Percentiles rank a stretch among this genome's conserved stretches.
Evolutionary conservation across 352 stramenopile species (phyloP).

Genomic region (Phytophthora cryptogea): DNA sequence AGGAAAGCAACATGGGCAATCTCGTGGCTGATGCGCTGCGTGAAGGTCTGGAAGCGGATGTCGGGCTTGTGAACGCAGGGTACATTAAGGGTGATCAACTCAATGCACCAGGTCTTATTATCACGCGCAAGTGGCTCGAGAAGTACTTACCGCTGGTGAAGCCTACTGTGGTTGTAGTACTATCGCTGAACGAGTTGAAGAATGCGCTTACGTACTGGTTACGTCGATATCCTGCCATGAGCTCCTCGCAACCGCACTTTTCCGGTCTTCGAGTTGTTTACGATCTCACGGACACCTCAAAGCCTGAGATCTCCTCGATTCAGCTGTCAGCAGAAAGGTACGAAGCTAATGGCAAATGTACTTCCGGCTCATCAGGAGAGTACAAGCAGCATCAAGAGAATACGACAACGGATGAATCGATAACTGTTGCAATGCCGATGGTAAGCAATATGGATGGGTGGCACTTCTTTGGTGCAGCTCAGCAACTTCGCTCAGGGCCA

Average conservation of each 20-base stretch:
- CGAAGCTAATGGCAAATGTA: conserved; percentile 5
- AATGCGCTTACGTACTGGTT: conserved; percentile 69
- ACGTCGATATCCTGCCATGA: conserved; percentile 57
- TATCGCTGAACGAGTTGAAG: conserved; percentile 51
- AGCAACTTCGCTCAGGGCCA: conserved; percentile 17
- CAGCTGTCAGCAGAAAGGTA: conserved; percentile 26
- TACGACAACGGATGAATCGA: conserved; percentile 11
- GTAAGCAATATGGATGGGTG: conserved; percentile 35
- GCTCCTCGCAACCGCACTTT: conserved; percentile 77
- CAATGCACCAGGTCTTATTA: conserved; percentile 49
- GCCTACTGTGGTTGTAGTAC: conserved; percentile 54
- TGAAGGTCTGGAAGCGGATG: conserved; percentile 49
- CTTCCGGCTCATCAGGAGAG: not conserved
- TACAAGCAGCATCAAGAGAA: conserved; percentile 8
- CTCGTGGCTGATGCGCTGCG: conserved; percentile 76
- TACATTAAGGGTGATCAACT: conserved; percentile 81
- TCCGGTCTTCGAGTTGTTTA: conserved; percentile 54
- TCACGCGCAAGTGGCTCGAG: conserved; percentile 70
- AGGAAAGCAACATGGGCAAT: conserved; percentile 80
- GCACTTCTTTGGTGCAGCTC: conserved; percentile 35
- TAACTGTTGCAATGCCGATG: conserved; percentile 40
- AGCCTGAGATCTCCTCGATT: conserved; percentile 41
- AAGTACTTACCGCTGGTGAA: conserved; percentile 70
- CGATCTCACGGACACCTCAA: conserved; percentile 25
- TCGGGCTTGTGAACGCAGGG: conserved; percentile 78